A percentile compares a stretch with the other conserved stretches of the same genome.
phyloP scores from a whole-genome alignment of 1,139 yeast genomes.

The Candida neerlandica region DNA sequence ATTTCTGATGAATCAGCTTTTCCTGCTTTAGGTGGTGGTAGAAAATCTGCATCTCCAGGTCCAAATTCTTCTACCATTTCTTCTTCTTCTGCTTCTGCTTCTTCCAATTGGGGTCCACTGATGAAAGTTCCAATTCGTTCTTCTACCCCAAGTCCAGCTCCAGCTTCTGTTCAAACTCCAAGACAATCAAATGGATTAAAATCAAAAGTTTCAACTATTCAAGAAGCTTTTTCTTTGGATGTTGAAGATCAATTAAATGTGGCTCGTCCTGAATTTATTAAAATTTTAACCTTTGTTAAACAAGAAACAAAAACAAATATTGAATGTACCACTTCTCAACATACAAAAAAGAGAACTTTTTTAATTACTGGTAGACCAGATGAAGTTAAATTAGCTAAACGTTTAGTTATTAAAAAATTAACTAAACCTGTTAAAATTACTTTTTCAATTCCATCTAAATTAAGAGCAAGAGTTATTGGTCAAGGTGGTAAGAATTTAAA shows the following conservation, averaged over 20 bases:
- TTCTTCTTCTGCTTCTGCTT: neutral
- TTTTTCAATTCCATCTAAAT: conserved; percentile 73
- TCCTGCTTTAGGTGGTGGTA: conserved; percentile 67
- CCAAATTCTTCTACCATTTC: conserved; percentile 19
- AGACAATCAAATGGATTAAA: conserved; percentile 17
- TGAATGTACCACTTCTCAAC: conserved; percentile 81
- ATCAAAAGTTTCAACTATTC: conserved; percentile 48
- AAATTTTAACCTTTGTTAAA: conserved; percentile 64
- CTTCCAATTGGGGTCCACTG: conserved; percentile 32
- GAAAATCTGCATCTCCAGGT: conserved; percentile 23
- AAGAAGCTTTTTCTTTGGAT: conserved; percentile 74
- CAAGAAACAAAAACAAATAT: conserved; percentile 65
- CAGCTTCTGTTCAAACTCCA: conserved; percentile 27
- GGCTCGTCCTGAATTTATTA: conserved; percentile 64
- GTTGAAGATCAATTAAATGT: conserved; percentile 66
- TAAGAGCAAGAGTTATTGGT: conserved; percentile 85
- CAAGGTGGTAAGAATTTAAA: conserved; percentile 82
- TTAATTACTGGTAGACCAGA: conserved; percentile 77
- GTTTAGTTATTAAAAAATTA: conserved; percentile 74
- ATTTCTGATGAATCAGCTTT: conserved; percentile 61
- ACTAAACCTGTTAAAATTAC: conserved; percentile 69
- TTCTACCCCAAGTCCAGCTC: conserved; percentile 28
- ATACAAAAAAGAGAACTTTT: conserved; percentile 81
- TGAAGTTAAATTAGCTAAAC: conserved; percentile 70
- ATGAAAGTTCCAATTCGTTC: conserved; percentile 38